Evolutionary conservation across 1,284 basidiomycete species (phyloP), one percentile per base, ranked within the genome.

Genomic region (Farysia itapuensis): DNA sequence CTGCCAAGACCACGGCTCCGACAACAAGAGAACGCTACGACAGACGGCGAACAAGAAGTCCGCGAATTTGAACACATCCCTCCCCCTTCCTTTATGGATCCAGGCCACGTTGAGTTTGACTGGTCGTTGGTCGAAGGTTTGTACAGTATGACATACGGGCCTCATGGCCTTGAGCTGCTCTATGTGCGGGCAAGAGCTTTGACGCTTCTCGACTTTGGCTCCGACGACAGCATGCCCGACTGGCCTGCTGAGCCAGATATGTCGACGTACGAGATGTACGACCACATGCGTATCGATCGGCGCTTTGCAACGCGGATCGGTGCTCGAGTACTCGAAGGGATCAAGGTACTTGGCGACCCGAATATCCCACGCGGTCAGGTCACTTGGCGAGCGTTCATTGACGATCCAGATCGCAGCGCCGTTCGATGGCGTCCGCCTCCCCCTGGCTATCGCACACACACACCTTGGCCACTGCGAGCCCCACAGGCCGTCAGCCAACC

Each of bases 141-240:
- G 21, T 69, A 64, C 37, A 53, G 46, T 28, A 64, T 64, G 56
- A 56, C 54, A 12, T 69, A 67, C 40, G 67, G 67, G 5, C 67
- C 67, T 2, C 64, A 65, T 19, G 67, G 67, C 5, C 42, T 59
- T 26, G 67, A 69, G 43, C 28, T 67, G 13, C 39, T 69, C 31
- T 67, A 69, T 48, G 40, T 67, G 11, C 59, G 60, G 5, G 57
- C 59, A 6, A 43, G 67, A 21, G 28, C 53, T 21, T 45, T 69
- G 15, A 64, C 64, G 15, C 48, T 41, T 16, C 44, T 47, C 33
- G 67, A 69, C 29, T 69, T 69, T 39, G 57, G 46, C 36, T 42
- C 45, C 5, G 45, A 59, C 22, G 44, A 52, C 7, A 39, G 42
- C 9, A 29, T 44, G 1, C 51, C 47, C 0, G 36, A 37, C 13